Conservation (phyloP, 202 grass and related monocot genomes). For the Bolboschoenoplectus hybrid region DNA sequence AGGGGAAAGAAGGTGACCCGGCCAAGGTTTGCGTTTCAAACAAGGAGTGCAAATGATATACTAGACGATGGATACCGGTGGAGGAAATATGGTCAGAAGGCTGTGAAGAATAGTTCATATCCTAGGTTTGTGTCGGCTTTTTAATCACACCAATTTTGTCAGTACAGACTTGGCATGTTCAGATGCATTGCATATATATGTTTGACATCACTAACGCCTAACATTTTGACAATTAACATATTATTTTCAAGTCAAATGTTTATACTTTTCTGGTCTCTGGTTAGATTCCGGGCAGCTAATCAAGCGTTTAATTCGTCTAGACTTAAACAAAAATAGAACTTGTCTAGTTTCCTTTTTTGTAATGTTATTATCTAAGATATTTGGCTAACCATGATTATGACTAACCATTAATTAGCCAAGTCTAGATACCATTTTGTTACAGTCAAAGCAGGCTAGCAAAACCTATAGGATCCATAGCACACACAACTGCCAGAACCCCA, state of each 20-base stretch:
- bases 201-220: neutral
- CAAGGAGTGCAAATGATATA: constrained; percentile 78
- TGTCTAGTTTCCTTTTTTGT: too few relatives aligned
- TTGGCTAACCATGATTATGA: too few relatives aligned
- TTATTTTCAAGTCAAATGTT: neutral
- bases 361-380: too few relatives aligned
- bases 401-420: too few relatives aligned
- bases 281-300: neutral
- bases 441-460: too few relatives aligned
- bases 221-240: neutral
- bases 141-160: neutral
- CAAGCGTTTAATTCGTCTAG: neutral
- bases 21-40: constrained; percentile 86
- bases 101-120: constrained; percentile 76
- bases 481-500: too few relatives aligned
- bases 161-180: constrained; percentile 7
- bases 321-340: too few relatives aligned
- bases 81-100: constrained; percentile 92
- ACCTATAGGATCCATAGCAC: too few relatives aligned
- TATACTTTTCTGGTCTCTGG: neutral
- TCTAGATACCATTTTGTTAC: too few relatives aligned
- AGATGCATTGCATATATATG: neutral
- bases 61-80: constrained; percentile 86
- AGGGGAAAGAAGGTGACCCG: constrained; percentile 59
- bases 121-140: constrained; percentile 53